Evolutionary conservation across 176 grass and related monocot species (phyloP), one percentile per base, ranked within the genome.

Genomic region (Phoenix roebelenii): DNA sequence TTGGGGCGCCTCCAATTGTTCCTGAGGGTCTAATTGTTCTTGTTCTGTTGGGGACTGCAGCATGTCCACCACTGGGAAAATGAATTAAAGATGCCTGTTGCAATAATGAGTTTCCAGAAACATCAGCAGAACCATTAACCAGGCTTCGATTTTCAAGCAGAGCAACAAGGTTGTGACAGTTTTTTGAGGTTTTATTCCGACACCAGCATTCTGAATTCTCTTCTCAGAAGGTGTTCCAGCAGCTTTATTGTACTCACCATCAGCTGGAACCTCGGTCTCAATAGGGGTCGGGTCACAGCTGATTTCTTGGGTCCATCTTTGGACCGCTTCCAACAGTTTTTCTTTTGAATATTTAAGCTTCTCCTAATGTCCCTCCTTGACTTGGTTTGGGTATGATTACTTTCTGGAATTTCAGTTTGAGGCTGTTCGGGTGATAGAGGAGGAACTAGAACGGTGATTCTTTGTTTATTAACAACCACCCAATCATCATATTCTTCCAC

Each of bases 401-500:
- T 5, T 22, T 61, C 22, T 18, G 7, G 30, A 18, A 7, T 26
- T 18, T 50, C 57, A 44, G 29, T 22, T 66, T 61, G 54, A 24
- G 25, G 26, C n/a, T 26, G 26, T 59, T 15, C 50, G 22, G 69
- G 54, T 61, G 75, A 58, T 51, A 54, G 25, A 23, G 68, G 68
- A 25, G 76, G 76, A 52, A 79, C 29, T 22, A 65, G 51, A 54
- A 79, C 73, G 52, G 56, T 67, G 63, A 79, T 79, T 66, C 57
- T 79, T 66, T 60, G 76, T 67, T 67, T 79, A 29, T 73, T 79
- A 16, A 79, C 68, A 25, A 79, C 18, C 20, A 79, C 68, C 76
- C 76, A 79, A 25, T 71, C 67, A 24, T 72, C 30, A 26, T 73
- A 44, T 51, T 71, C 28, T 28, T 57, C 59, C 61, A 57, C 66